Base-by-base conservation (phyloP, 345 rosid genomes). In the Salix koriyanagi region DNA sequence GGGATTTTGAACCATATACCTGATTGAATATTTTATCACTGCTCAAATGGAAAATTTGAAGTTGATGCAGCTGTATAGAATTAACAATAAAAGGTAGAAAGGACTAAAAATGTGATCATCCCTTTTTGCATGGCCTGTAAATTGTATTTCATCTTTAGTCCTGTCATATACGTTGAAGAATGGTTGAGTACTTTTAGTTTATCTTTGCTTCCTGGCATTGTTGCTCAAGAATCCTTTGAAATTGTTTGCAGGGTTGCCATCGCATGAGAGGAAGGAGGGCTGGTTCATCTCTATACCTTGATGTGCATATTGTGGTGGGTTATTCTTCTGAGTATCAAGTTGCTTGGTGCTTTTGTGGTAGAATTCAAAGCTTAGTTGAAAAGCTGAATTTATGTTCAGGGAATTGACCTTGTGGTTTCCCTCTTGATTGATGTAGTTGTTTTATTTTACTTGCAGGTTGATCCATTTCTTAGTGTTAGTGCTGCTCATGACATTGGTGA, bases 241-340 rank as follows among this genome's bases (percentile, higher is more conserved):
- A 66, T 36, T 80, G 37, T 68, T 39, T 75, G 70, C 83, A 95
- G 98, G 98, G 97, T 72, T 93, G 97, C 77, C 99, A 95, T 83
- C 97, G 90, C 65, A 85, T 95, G 86, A 88, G 99, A 84, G 99
- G 97, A 73, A 93, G 99, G 85, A 89, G 91, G 83, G 99, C 96
- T 64, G 99, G 98, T 83, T 95, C 98, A 68, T 88, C 78, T 74
- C 84, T 95, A 77, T 87, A 90, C 79, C 97, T 95, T 76, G 98
- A 93, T 85, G 98, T 90, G 23, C 99, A 95, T 81, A 93, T 95
- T 70, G 98, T 88, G 93, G 99, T 95, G 70, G 73, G 88, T 78
- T 67, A 61, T 76, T 32, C 69, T 76, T 37, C 66, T 72, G 61
- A 61, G 67, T 81, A 34, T 77, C 18, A 19, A 50, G 36, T 23